These are phyloP conservation scores for Suhomyces vadensis DNA, from an alignment of 805 yeast species.

Conservation along the genomic window DNA sequence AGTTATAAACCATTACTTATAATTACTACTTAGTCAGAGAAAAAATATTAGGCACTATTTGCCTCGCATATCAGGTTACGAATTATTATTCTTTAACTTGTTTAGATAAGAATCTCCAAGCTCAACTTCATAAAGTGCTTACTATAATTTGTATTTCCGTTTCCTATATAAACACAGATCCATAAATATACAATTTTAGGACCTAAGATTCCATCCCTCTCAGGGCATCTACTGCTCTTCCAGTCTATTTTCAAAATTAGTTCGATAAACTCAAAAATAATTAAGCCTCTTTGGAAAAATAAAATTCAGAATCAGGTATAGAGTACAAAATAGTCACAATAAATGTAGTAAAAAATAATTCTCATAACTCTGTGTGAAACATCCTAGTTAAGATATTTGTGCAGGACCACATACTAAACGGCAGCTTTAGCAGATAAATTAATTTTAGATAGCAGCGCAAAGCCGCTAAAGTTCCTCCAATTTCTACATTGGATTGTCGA, in stretches of 20 bases:
- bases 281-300: not conserved
- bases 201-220: not conserved
- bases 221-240: not conserved
- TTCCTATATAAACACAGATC: not conserved
- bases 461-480: not conserved
- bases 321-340: not conserved
- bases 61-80: too few relatives aligned
- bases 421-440: not conserved
- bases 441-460: not conserved
- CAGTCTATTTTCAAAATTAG: not conserved
- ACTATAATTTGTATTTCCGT: conserved; percentile 1
- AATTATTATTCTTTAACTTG: not conserved
- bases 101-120: not conserved
- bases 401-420: not conserved
- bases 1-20: too few relatives aligned
- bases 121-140: not conserved
- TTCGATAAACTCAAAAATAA: not conserved
- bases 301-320: not conserved
- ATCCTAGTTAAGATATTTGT: not conserved
- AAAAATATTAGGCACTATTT: too few relatives aligned
- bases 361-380: not conserved
- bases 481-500: not conserved
- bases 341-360: not conserved
- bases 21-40: too few relatives aligned
- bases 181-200: not conserved